Evolutionary conservation across 345 rosid species (phyloP).

Genomic region (Chamaenerion angustifolium): DNA sequence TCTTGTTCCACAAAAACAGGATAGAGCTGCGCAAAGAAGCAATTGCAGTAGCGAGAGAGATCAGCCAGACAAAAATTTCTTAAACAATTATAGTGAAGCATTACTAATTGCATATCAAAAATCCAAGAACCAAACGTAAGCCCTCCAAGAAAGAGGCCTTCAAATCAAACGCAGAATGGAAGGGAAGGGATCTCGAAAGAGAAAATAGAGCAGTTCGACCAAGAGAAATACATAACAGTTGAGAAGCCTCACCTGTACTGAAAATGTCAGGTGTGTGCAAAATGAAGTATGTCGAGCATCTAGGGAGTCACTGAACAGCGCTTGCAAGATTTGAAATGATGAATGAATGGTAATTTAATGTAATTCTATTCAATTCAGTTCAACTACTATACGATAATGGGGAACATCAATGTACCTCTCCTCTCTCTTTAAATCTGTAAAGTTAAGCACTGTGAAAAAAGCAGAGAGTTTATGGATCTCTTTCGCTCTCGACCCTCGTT

Average conservation of each 20-base stretch:
- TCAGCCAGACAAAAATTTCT: too few relatives aligned
- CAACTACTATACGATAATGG: too few relatives aligned
- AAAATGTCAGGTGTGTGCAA: neutral
- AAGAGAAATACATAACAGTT: too few relatives aligned
- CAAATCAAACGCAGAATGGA: neutral
- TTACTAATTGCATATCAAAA: neutral
- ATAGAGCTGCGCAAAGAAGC: too few relatives aligned
- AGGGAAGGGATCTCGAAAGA: too few relatives aligned
- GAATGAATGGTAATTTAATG: neutral
- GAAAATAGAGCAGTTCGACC: neutral
- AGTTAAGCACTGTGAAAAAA: neutral
- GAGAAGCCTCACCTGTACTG: too few relatives aligned
- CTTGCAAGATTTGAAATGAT: slow-evolving; percentile 13
- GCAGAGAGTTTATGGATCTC: neutral
- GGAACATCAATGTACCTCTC: neutral
- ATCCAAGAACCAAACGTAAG: neutral
- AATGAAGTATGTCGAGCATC: slow-evolving; percentile 37
- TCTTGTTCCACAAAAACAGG: too few relatives aligned
- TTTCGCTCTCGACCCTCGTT: too few relatives aligned
- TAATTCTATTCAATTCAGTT: too few relatives aligned
- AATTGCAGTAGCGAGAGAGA: too few relatives aligned
- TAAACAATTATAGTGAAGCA: too few relatives aligned
- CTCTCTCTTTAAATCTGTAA: slow-evolving; percentile 2
- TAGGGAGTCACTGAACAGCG: slow-evolving; percentile 40
- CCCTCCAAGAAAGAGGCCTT: neutral